Percentiles rank a stretch among this genome's conserved stretches.
Conservation (phyloP, 2,329 filamentous ascomycete genomes). For the Colletotrichum lindemuthianum region DNA sequence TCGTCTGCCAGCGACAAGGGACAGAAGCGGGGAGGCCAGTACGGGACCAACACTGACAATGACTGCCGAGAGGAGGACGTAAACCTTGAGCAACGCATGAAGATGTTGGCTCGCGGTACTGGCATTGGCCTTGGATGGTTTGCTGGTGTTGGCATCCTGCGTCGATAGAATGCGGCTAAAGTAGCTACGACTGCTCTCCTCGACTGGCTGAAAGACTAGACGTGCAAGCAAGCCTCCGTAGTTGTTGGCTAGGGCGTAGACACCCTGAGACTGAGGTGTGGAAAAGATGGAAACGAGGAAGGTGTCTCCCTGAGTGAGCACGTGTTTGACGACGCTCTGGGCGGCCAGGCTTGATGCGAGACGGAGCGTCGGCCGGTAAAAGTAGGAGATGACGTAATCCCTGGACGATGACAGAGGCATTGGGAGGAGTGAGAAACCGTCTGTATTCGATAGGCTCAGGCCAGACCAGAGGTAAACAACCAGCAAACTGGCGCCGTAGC, state of each 20-base stretch:
- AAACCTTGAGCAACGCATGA: conserved; percentile 73
- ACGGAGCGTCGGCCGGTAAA: conserved; percentile 75
- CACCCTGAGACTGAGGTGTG: conserved; percentile 82
- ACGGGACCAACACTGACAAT: conserved; percentile 78
- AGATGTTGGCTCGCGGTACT: conserved; percentile 63
- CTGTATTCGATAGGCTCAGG: conserved; percentile 61
- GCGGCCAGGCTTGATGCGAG: conserved; percentile 85
- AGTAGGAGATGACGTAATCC: conserved; percentile 66
- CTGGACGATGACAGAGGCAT: conserved; percentile 44
- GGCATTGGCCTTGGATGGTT: conserved; percentile 39
- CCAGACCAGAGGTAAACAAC: conserved; percentile 75
- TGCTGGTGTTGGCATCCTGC: conserved; percentile 32
- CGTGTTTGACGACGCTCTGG: conserved; percentile 89
- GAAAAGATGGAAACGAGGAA: conserved; percentile 85
- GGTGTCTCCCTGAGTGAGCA: conserved; percentile 94
- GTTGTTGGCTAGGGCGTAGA: conserved; percentile 93
- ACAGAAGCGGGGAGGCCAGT: conserved; percentile 77
- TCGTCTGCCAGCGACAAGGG: conserved; percentile 77
- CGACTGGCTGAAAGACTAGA: conserved; percentile 92
- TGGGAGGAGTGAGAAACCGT: conserved; percentile 76
- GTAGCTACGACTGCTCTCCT: conserved; percentile 90
- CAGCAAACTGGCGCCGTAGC: conserved; percentile 76
- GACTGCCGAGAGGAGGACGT: conserved; percentile 77
- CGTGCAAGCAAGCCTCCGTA: conserved; percentile 91
- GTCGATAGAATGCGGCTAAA: conserved; percentile 81